Base-by-base conservation (phyloP, 129 eudicot genomes). In the Logfia minima region DNA sequence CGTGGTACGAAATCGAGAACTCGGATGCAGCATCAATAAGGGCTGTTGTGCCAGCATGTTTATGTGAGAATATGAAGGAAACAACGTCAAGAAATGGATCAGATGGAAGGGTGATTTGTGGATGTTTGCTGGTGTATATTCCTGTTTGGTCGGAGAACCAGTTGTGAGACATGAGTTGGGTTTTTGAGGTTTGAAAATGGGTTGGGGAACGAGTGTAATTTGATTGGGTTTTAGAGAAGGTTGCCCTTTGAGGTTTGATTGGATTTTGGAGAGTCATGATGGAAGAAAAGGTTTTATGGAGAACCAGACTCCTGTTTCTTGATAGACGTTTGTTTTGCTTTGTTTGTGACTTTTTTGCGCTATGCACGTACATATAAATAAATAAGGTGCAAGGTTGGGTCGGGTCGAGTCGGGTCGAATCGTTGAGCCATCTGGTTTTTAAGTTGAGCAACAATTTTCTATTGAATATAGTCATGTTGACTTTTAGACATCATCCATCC, bases 1-100 rank as follows among this genome's bases (percentile, higher is more conserved):
- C 24, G 21, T 89, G 55, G 75, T 87, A 89, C 8, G 87, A 59
- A 4, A 95, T 72, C 2, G 90, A 79, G 5, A 35, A 29, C 74
- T 96, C 96, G n/a, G 99, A 77, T 66, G 86, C 75, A 14, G 96
- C 70, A 76, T 95, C 97, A 74, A 88, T 66, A 41, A 95, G 88
- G 3, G 98, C 97, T 2, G 84, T 78, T 19, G 31, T 56, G 21
- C 91, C 97, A 63, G 75, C 48, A 72, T 88, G 92, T 48, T 80
- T 81, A 35, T 83, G 82, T 4, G 98, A 93, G 35, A 93, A 90
- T 23, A 90, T 62, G 81, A 58, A 64, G 11, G 98, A 87, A n/a
- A 87, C 96, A 32, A 87, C 83, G 70, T 90, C 92, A 18, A 81
- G 86, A 86, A 81, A 77, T 34, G 97, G 95, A 77, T 88, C 82